Evolutionary conservation across 2,329 filamentous ascomycete genomes (phyloP).

Genomic region (Coniochaeta sp.): DNA sequence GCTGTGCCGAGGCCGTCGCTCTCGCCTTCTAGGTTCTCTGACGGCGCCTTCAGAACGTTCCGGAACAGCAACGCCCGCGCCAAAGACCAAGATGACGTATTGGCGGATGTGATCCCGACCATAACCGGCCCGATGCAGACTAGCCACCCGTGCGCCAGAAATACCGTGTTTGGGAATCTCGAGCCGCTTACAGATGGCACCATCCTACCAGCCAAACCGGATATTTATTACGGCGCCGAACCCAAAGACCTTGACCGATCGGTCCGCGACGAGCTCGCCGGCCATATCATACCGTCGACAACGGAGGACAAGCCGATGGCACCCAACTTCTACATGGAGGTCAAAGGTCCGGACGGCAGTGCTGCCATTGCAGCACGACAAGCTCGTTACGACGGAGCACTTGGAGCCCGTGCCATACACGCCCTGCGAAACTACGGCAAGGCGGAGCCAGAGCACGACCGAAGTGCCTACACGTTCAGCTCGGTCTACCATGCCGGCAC

Average conservation of each 20-base stretch:
- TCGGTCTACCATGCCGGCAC: slow-evolving; percentile 24
- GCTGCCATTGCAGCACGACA: slow-evolving; percentile 16
- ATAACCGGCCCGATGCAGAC: neutral
- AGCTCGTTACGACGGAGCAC: slow-evolving; percentile 28
- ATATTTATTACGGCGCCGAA: no score
- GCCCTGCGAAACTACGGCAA: slow-evolving; percentile 26
- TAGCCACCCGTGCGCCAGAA: no score
- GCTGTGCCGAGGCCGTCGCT: slow-evolving; percentile 7
- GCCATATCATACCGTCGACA: slow-evolving; percentile 12
- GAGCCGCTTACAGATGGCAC: no score
- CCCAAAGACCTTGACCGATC: neutral
- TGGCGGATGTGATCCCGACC: neutral
- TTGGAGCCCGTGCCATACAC: slow-evolving; percentile 19
- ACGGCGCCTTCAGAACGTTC: slow-evolving; percentile 13
- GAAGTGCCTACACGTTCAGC: slow-evolving; percentile 28
- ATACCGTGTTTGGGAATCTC: no score
- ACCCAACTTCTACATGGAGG: slow-evolving; percentile 13
- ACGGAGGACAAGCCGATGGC: slow-evolving; percentile 13
- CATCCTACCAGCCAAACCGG: no score
- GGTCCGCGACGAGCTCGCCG: slow-evolving; percentile 5
- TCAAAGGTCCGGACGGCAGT: slow-evolving; percentile 3
- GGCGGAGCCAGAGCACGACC: slow-evolving; percentile 24
- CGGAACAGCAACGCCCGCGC: no score
- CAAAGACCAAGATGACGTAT: slow-evolving; percentile 7
- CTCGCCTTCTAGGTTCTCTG: slow-evolving; percentile 9